Conservation (phyloP, 169 alveolate genomes). For the Plasmodium cynomolgi region DNA sequence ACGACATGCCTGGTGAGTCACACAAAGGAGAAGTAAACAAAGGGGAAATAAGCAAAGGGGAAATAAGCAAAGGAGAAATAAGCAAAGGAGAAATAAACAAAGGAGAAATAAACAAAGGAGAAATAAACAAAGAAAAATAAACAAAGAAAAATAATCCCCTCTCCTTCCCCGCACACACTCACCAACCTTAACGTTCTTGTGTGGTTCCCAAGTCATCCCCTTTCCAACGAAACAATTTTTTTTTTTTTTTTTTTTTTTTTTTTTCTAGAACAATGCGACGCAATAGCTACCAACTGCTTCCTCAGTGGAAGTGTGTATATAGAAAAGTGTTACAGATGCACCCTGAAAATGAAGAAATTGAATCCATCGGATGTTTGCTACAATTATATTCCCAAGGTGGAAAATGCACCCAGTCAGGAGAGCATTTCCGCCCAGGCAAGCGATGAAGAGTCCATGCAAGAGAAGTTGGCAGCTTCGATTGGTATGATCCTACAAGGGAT, state of each 20-base stretch:
- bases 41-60: background rate
- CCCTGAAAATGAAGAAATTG: background rate
- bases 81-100: background rate
- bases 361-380: background rate
- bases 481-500: background rate
- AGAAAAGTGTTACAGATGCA: background rate
- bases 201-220: background rate
- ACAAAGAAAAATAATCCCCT: background rate
- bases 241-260: background rate
- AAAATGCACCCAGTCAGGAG: background rate
- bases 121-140: no score
- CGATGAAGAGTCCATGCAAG: background rate
- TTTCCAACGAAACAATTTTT: background rate
- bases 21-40: background rate
- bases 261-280: background rate
- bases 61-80: no score
- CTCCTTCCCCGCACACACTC: background rate
- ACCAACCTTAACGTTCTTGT: background rate
- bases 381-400: background rate
- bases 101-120: background rate
- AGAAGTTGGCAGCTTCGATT: background rate
- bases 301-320: constrained; percentile 3
- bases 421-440: background rate
- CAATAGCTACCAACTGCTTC: constrained; percentile 12
- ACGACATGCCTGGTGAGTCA: constrained; percentile 18